Base-by-base conservation (phyloP, 1,139 yeast genomes). In the Zygosaccharomyces sapae region DNA sequence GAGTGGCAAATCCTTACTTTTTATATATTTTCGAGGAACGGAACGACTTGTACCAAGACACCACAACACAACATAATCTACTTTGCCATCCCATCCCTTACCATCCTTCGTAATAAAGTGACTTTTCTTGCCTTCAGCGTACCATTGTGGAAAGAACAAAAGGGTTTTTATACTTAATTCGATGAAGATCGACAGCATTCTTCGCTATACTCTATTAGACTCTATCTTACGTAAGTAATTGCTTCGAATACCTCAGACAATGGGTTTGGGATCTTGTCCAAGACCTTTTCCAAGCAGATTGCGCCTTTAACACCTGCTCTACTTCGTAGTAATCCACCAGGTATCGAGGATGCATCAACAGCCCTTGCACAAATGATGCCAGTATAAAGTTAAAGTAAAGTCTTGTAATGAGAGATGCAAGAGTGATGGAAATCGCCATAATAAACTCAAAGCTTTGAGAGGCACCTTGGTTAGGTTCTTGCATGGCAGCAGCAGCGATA, bases 381-480 rank as follows among this genome's bases (percentile, higher is more conserved):
- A 86, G 63, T 7, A 86, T 76, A 51, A 83, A 69, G 41, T 82
- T 79, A 67, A 83, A 85, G 67, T 88, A 86, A 39, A 83, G 53
- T 51, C 95, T 74, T 29, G 76, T 62, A 6, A 70, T 69, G n/a
- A 80, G 69, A 24, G 84, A 72, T 9, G 72, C 62, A 3, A 83
- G 58, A 0, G 87, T 80, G 16, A 81, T 69, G 12, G 80, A 63
- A 22, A 82, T 70, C 2, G 89, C 85, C 56, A 83, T 72, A 44
- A 83, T 80, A 47, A 86, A 75, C 62, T 89, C 97, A 59, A 87
- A 79, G 1, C 77, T 72, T 38, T 81, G 76, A 0, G 88, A 73
- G 1, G 92, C 90, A 38, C 88, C 79, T 59, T 83, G 85, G 9
- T 53, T 40, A 33, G 36, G 30, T 33, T 49, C 38, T 37, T 44